Base-by-base conservation (phyloP, 148 eudicot genomes). In the Bassia scoparia region DNA sequence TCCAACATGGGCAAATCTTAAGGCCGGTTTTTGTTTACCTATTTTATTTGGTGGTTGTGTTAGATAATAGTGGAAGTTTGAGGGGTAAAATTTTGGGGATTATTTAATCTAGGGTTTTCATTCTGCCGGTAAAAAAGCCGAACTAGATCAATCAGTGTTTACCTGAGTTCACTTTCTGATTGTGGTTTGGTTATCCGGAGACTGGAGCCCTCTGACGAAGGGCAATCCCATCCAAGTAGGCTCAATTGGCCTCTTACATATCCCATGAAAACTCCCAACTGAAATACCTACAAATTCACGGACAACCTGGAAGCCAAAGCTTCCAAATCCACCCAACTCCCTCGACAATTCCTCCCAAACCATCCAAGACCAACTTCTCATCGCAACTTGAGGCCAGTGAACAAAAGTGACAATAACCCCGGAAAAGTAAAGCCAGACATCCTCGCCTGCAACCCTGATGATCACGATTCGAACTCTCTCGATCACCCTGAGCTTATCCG, bases 151-250 rank as follows among this genome's bases (percentile, higher is more conserved):
- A 64, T 95, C 99, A 6, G 87, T n/a, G n/a, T n/a, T n/a, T n/a
- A n/a, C n/a, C 88, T 0, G 87, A 94, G 58, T 87, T 86, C 81
- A n/a, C n/a, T n/a, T n/a, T n/a, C 86, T 86, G 50, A 95, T 86
- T 16, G n/a, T n/a, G n/a, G n/a, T n/a, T n/a, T n/a, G n/a, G 99
- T 88, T 67, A 95, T 70, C 0, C n/a, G n/a, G n/a, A n/a, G 88
- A 73, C 60, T 84, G 83, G 11, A 95, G 92, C 67, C 85, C 55
- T 35, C n/a, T 87, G 86, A 77, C 96, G 90, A n/a, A 88, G 72
- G 0, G 96, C 97, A 33, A 95, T 74, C 27, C 99, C 99, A 70
- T 95, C 94, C 20, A 95, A 76, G 55, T 81, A 86, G 1, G 92
- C 64, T 84, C 94, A 53, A 85, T 81, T 0, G 99, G 94, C n/a